phyloP scores from a whole-genome alignment of 805 yeast species.

The Cyberlindnera subsufficiens region DNA sequence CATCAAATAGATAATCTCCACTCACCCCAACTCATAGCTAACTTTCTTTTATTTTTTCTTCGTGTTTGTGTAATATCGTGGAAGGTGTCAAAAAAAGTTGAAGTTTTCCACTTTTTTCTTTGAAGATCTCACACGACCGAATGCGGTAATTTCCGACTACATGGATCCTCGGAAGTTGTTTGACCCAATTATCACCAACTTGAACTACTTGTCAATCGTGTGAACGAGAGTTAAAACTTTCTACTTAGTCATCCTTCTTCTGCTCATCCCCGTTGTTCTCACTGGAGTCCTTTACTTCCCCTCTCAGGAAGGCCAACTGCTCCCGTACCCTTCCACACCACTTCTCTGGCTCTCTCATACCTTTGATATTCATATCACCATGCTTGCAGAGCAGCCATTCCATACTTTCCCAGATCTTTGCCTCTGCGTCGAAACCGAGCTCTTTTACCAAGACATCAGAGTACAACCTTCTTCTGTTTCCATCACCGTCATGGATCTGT shows the following conservation, averaged over 20 bases:
- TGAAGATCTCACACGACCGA: background rate
- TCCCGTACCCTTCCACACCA: conserved; percentile 33
- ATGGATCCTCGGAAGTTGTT: too few relatives aligned
- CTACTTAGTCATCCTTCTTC: too few relatives aligned
- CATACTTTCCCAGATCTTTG: conserved; percentile 23
- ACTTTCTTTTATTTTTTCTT: background rate
- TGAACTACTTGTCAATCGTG: too few relatives aligned
- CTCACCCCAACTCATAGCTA: conserved; percentile 3
- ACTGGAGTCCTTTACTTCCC: background rate
- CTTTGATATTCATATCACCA: conserved; percentile 31
- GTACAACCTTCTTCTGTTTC: conserved; percentile 19
- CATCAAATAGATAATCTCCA: background rate
- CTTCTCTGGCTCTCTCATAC: conserved; percentile 30
- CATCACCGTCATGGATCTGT: conserved; percentile 16
- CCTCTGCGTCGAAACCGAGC: conserved; percentile 25
- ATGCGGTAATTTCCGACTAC: background rate
- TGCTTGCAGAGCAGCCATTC: conserved; percentile 25
- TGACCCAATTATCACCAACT: too few relatives aligned
- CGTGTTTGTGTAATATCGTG: background rate
- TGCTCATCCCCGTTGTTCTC: too few relatives aligned
- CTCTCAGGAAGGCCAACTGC: conserved; percentile 24
- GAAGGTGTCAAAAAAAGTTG: background rate
- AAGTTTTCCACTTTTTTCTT: background rate
- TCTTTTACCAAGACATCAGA: conserved; percentile 15
- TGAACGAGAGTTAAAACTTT: too few relatives aligned